Evolutionary conservation across 768 basidiomycete genomes (phyloP).

Genomic region (Collybia sp.): DNA sequence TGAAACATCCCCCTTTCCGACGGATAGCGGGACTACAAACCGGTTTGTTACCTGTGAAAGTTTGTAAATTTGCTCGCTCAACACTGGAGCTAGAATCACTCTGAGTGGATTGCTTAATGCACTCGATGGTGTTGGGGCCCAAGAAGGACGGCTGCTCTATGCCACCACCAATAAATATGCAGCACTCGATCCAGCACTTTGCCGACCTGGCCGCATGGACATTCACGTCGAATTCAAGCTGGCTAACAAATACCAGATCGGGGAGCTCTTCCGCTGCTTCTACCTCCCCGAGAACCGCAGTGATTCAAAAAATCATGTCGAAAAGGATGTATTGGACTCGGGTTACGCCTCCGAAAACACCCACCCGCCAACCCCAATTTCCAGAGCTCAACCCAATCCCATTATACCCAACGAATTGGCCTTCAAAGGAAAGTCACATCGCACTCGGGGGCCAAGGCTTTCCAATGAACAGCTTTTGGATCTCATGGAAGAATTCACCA

Average conservation of each 20-base stretch:
- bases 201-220: constrained; percentile 79
- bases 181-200: constrained; percentile 68
- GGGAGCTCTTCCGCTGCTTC: constrained; percentile 63
- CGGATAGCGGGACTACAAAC: neutral
- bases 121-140: constrained; percentile 75
- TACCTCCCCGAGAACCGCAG: constrained; percentile 43
- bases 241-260: constrained; percentile 66
- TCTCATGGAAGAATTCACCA: constrained; percentile 56
- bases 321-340: too few relatives aligned
- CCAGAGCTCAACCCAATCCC: too few relatives aligned
- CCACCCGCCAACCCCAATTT: too few relatives aligned
- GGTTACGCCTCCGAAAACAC: too few relatives aligned
- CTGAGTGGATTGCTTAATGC: constrained; percentile 74
- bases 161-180: constrained; percentile 76
- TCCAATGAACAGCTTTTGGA: constrained; percentile 28
- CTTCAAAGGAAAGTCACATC: constrained; percentile 17
- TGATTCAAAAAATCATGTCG: neutral
- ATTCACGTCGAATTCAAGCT: constrained; percentile 72
- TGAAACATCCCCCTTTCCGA: neutral
- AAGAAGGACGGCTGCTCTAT: constrained; percentile 78
- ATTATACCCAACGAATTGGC: too few relatives aligned
- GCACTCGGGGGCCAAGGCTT: constrained; percentile 32
- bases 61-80: constrained; percentile 1
- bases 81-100: constrained; percentile 33
- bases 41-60: neutral